Conservation (phyloP, 208 protist species). For the Endotrypanum monterogeii region DNA sequence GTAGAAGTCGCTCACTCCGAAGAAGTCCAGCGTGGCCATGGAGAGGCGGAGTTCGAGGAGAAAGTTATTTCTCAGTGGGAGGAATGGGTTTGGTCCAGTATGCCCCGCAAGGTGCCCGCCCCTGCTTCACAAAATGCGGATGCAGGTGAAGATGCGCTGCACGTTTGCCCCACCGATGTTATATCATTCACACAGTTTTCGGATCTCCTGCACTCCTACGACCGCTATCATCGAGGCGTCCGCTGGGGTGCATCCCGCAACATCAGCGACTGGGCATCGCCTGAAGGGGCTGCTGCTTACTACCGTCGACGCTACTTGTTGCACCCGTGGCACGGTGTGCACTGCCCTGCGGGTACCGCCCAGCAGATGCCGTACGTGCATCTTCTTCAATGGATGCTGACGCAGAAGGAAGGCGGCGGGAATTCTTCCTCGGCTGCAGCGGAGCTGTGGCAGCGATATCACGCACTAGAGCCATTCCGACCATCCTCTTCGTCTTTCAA, state of each 20-base stretch:
- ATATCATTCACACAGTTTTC: constrained; percentile 59
- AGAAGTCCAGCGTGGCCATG: neutral
- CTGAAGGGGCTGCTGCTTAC: constrained; percentile 22
- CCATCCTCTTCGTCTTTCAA: constrained; percentile 37
- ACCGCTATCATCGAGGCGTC: constrained; percentile 80
- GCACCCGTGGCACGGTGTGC: constrained; percentile 70
- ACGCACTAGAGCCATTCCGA: constrained; percentile 48
- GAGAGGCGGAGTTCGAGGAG: constrained; percentile 10
- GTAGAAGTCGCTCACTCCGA: constrained; percentile 6
- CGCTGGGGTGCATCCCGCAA: constrained; percentile 54
- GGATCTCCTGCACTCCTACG: constrained; percentile 57
- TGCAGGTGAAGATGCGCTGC: neutral
- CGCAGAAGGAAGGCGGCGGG: neutral
- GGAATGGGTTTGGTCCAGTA: constrained; percentile 30
- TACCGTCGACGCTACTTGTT: constrained; percentile 49
- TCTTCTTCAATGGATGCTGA: constrained; percentile 75
- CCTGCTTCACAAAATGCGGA: constrained; percentile 1
- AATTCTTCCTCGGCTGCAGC: neutral
- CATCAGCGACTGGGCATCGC: neutral
- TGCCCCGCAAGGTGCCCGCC: constrained; percentile 15
- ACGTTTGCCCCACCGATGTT: constrained; percentile 1
- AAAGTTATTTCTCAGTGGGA: constrained; percentile 14
- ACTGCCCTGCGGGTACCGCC: constrained; percentile 58
- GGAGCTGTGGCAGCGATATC: constrained; percentile 41
- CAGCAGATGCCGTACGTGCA: constrained; percentile 83